Percentiles rank a stretch among this genome's conserved stretches.
Conservation (phyloP, 805 yeast species). For the Candida ascalaphidarum region DNA sequence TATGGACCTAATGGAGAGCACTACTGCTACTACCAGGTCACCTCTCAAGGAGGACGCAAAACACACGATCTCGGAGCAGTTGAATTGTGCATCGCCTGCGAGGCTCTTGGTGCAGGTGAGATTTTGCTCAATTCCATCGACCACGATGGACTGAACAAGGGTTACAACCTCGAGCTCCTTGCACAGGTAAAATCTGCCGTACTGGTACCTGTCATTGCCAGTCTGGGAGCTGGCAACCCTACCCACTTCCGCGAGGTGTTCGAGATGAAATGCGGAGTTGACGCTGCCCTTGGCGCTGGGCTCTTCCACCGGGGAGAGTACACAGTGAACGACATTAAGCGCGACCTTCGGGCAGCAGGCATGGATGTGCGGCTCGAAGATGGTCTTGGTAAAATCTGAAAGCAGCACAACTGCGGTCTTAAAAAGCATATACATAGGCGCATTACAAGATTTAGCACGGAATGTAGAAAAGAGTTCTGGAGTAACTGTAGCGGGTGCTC, state of each 20-base stretch:
- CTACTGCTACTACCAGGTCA: slow-evolving; percentile 91
- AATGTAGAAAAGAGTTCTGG: too few relatives aligned
- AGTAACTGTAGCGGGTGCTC: too few relatives aligned
- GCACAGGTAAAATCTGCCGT: slow-evolving; percentile 70
- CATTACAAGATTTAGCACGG: too few relatives aligned
- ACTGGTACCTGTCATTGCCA: slow-evolving; percentile 89
- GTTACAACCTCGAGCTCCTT: slow-evolving; percentile 83
- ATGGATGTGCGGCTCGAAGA: slow-evolving; percentile 68
- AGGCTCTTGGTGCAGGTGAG: slow-evolving; percentile 94
- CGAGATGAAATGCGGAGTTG: slow-evolving; percentile 61
- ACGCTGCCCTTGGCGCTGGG: slow-evolving; percentile 98
- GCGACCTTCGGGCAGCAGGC: slow-evolving; percentile 48
- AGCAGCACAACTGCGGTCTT: too few relatives aligned
- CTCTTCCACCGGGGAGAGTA: slow-evolving; percentile 95
- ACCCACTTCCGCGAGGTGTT: slow-evolving; percentile 87
- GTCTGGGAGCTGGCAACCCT: slow-evolving; percentile 96
- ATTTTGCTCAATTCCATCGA: slow-evolving; percentile 89
- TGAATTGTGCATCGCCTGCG: slow-evolving; percentile 84
- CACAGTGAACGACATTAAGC: slow-evolving; percentile 77
- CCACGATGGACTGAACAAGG: slow-evolving; percentile 93
- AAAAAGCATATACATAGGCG: too few relatives aligned
- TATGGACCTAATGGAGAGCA: slow-evolving; percentile 83
- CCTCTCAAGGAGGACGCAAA: slow-evolving; percentile 95
- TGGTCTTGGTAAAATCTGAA: too few relatives aligned
- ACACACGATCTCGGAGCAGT: slow-evolving; percentile 78